These are phyloP conservation scores for Phytophthora fragariae DNA, from an alignment of 352 stramenopile species.

Conservation along the genomic window DNA sequence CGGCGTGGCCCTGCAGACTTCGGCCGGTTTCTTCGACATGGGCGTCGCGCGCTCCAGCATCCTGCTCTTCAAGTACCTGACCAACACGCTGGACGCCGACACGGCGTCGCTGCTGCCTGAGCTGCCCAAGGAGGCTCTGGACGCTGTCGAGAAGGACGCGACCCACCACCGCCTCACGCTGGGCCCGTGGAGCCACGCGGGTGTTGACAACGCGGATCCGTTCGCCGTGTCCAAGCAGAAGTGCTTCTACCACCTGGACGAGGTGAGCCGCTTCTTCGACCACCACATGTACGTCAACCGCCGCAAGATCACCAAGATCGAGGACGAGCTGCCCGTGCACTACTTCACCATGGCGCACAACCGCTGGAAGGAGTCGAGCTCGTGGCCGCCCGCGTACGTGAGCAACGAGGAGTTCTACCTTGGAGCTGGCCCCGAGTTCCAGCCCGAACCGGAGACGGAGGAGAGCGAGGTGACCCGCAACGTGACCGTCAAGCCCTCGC, in stretches of 20 bases:
- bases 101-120: conserved; percentile 58
- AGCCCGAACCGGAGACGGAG: conserved; percentile 53
- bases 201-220: conserved; percentile 82
- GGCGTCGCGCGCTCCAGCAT: conserved; percentile 75
- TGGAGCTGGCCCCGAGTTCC: conserved; percentile 52
- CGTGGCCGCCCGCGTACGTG: conserved; percentile 73
- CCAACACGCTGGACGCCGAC: conserved; percentile 73
- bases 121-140: conserved; percentile 49
- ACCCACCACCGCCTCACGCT: conserved; percentile 74
- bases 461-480: conserved; percentile 46
- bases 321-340: conserved; percentile 79
- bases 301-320: conserved; percentile 58
- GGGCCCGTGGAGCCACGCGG: conserved; percentile 83
- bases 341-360: conserved; percentile 84
- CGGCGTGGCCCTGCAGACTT: conserved; percentile 72
- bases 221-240: conserved; percentile 86
- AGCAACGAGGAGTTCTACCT: conserved; percentile 64
- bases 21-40: conserved; percentile 86
- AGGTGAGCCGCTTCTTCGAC: conserved; percentile 88
- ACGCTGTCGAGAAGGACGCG: conserved; percentile 45
- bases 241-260: conserved; percentile 85
- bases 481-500: conserved; percentile 49
- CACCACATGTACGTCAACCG: conserved; percentile 80
- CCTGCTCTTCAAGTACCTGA: conserved; percentile 82
- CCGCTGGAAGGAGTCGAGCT: conserved; percentile 70